A percentile compares a stretch with the other conserved stretches of the same genome.
Conservation (phyloP, 2,329 filamentous ascomycete species). For the Penicillium sp. region DNA sequence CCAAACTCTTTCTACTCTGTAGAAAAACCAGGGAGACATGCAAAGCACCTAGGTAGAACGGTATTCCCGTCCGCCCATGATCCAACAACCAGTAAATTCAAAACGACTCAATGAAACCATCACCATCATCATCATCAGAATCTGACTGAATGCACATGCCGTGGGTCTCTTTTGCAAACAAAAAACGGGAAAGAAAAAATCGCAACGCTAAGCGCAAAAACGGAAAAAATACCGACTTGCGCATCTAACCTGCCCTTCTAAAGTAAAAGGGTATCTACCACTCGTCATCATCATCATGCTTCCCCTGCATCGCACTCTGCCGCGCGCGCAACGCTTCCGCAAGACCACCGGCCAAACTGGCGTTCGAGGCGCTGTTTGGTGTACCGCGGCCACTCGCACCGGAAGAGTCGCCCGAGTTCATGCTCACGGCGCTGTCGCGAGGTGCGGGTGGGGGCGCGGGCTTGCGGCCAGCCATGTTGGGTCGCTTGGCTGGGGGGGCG, state of each 20-base stretch:
- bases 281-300: slow-evolving; percentile 67
- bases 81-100: slow-evolving; percentile 4
- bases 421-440: slow-evolving; percentile 62
- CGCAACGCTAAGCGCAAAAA: slow-evolving; percentile 26
- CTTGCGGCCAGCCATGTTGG: slow-evolving; percentile 66
- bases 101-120: background rate
- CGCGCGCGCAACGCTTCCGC: slow-evolving; percentile 76
- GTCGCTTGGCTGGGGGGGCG: slow-evolving; percentile 76
- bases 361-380: slow-evolving; percentile 55
- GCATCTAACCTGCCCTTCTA: background rate
- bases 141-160: background rate
- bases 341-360: slow-evolving; percentile 69
- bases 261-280: slow-evolving; percentile 50
- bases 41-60: background rate
- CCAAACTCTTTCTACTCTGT: background rate
- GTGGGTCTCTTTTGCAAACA: background rate
- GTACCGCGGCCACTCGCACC: slow-evolving; percentile 68
- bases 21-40: background rate
- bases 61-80: slow-evolving; percentile 8
- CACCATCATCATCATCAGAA: slow-evolving; percentile 10
- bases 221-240: slow-evolving; percentile 12
- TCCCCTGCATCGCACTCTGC: slow-evolving; percentile 72
- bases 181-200: slow-evolving; percentile 10
- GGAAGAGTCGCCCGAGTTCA: slow-evolving; percentile 51
- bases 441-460: slow-evolving; percentile 64